Evolutionary conservation across 371 early-diverging fungal genomes (phyloP), one percentile per base, ranked within the genome.

Genomic region (Funneliformis caledonium): DNA sequence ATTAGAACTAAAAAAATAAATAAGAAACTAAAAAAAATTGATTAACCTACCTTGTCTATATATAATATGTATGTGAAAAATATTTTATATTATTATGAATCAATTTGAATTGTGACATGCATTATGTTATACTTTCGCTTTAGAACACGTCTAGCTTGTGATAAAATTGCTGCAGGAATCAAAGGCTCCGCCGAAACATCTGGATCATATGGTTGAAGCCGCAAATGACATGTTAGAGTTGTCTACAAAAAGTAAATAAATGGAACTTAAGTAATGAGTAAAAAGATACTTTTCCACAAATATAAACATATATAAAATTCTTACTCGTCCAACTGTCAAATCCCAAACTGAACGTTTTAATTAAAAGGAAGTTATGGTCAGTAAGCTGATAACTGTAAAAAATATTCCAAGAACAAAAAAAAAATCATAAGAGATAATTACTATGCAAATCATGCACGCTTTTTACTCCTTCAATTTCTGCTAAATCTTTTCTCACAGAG

Each of bases 41-140:
- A 56, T 19, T 19, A 4, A 56, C 19, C 19, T 56, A 56, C 56
- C 56, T 16, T 56, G 19, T 56, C 19, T 56, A 56, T 56, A 19
- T 19, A 56, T 56, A 56, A 56, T 56, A 19, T 19, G 19, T 56
- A 56, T 56, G 2, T 52, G 16, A 4, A 16, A 16, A 5, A 16
- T 4, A 12, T 50, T 14, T 26, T 52, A 56, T 56, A 56, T 16
- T 16, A 56, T 56, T n/a, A 56, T 72, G 72, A 52, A 60, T 76
- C 76, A 22, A 76, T 60, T 42, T 76, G 76, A 62, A 76, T 76
- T n/a, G 76, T 76, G 5, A 76, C 76, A n/a, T 59, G 61, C 16
- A 19, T 43, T 33, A 76, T 59, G 14, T 60, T 14, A 61, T 76
- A 76, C 31, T 60, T 60, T 22, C 42, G 19, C 12, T 61, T 76